These are phyloP conservation scores for Articulospora tetracladia DNA, from an alignment of 495 filamentous ascomycete species.

Conservation along the genomic window DNA sequence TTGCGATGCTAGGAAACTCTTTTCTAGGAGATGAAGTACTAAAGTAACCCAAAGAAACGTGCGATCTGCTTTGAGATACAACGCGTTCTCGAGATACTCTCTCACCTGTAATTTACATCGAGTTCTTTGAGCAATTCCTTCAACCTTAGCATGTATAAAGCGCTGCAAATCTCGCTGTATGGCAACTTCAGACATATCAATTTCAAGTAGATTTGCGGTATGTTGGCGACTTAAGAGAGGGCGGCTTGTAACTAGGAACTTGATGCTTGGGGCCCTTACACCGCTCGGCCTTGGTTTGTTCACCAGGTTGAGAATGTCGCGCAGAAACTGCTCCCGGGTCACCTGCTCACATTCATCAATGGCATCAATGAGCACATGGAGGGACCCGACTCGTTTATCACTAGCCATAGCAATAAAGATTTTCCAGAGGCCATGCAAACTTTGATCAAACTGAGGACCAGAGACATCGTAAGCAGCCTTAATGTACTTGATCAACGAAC, in stretches of 20 bases:
- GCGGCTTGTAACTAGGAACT: conserved; percentile 25
- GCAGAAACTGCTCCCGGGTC: conserved; percentile 16
- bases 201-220: conserved; percentile 11
- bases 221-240: conserved; percentile 13
- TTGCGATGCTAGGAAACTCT: not conserved
- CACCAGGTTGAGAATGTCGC: conserved; percentile 11
- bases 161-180: conserved; percentile 13
- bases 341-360: conserved; percentile 27
- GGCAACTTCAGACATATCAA: conserved; percentile 13
- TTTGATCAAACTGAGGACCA: conserved; percentile 15
- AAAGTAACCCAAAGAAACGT: conserved; percentile 28
- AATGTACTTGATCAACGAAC: conserved; percentile 16
- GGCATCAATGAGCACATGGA: conserved; percentile 25
- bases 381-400: conserved; percentile 18
- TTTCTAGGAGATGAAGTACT: conserved; percentile 19
- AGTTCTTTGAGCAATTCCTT: conserved; percentile 12
- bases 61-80: conserved; percentile 17
- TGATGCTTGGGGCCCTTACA: conserved; percentile 9
- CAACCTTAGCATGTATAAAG: conserved; percentile 9
- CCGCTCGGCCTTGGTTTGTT: not conserved
- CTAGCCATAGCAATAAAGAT: conserved; percentile 20
- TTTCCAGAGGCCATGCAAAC: conserved; percentile 24
- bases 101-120: conserved; percentile 5
- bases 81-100: conserved; percentile 11
- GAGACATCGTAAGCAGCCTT: conserved; percentile 20